phyloP scores from a whole-genome alignment of 805 yeast genomes.

The Candida sithepensis region DNA sequence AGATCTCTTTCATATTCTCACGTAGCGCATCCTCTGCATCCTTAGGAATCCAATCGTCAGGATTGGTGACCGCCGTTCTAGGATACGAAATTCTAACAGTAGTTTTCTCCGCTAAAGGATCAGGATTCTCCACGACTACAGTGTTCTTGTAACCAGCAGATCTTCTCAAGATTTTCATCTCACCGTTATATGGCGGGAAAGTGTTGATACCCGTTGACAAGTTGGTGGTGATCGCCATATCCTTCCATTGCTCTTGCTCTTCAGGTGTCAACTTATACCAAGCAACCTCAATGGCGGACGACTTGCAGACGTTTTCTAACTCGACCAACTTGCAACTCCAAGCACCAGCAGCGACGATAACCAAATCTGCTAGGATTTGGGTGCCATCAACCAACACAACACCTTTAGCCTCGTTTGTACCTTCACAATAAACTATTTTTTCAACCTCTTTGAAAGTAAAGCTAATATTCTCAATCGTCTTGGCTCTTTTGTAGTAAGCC shows the following conservation, averaged over 20 bases:
- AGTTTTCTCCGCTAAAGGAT: slow-evolving; percentile 7
- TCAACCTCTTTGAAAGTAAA: slow-evolving; percentile 21
- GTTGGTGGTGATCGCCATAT: slow-evolving; percentile 27
- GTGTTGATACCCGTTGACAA: slow-evolving; percentile 27
- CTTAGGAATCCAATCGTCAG: slow-evolving; percentile 24
- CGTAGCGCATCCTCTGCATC: slow-evolving; percentile 24
- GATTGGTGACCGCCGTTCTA: slow-evolving; percentile 18
- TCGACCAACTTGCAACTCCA: slow-evolving; percentile 26
- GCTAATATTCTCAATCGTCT: slow-evolving; percentile 8
- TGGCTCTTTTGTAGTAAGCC: slow-evolving; percentile 24
- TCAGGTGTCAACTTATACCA: slow-evolving; percentile 23
- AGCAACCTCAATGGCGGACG: slow-evolving; percentile 24
- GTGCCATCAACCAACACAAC: slow-evolving; percentile 16
- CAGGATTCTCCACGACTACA: slow-evolving; percentile 13
- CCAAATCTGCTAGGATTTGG: slow-evolving; percentile 10
- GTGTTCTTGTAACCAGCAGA: slow-evolving; percentile 27
- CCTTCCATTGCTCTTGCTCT: slow-evolving; percentile 21
- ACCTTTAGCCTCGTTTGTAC: slow-evolving; percentile 14
- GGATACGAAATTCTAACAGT: slow-evolving; percentile 20
- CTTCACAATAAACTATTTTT: slow-evolving; percentile 8
- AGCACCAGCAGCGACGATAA: slow-evolving; percentile 26
- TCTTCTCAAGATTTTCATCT: slow-evolving; percentile 23
- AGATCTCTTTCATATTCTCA: slow-evolving; percentile 19
- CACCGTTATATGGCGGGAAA: slow-evolving; percentile 27
- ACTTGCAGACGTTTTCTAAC: slow-evolving; percentile 13